Evolutionary conservation across 2,329 filamentous ascomycete species (phyloP).

Genomic region (Claviceps maximensis): DNA sequence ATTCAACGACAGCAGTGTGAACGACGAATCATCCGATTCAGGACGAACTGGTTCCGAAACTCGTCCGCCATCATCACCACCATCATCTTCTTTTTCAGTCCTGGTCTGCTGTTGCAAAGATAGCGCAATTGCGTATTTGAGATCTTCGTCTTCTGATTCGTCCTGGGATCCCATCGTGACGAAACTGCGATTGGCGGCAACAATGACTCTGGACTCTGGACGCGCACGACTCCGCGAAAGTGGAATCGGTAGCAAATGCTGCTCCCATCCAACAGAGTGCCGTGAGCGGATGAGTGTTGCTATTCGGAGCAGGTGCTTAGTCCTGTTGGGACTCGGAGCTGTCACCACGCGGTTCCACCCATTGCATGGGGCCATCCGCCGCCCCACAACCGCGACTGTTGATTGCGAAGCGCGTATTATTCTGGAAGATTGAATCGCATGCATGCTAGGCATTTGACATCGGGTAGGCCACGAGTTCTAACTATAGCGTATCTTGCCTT

Average conservation of each 20-base stretch:
- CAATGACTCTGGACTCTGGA: background rate
- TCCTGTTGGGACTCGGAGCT: background rate
- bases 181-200: background rate
- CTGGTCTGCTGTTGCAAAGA: constrained; percentile 29
- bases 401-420: background rate
- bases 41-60: background rate
- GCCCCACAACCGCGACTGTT: background rate
- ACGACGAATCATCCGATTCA: constrained; percentile 3
- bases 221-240: background rate
- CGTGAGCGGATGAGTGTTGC: background rate
- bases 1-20: constrained; percentile 45
- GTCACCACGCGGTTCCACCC: background rate
- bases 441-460: no score
- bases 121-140: constrained; percentile 47
- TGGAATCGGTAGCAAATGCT: background rate
- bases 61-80: background rate
- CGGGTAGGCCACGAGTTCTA: background rate
- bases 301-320: background rate
- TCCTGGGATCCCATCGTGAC: constrained; percentile 14
- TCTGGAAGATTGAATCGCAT: background rate
- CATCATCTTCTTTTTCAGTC: background rate
- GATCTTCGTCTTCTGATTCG: constrained; percentile 42
- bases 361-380: background rate
- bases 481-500: background rate
- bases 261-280: background rate